Evolutionary conservation across 192 early-diverging fungal genomes (phyloP), one percentile per base, ranked within the genome.

Genomic region (Coemansia sp.): DNA sequence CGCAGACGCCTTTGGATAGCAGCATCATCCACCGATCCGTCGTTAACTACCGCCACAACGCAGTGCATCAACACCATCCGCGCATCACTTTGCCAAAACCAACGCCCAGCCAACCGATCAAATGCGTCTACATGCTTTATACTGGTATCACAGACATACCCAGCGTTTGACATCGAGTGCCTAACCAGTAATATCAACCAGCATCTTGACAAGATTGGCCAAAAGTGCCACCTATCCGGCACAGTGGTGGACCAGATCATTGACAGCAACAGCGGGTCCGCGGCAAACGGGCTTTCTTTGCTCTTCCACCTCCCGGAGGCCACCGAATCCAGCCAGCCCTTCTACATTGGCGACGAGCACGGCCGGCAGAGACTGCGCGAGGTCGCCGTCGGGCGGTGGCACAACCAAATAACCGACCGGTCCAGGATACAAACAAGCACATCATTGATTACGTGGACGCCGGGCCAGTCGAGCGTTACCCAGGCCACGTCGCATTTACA

Each of bases 341-440:
- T 79, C 28, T 73, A 69, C 30, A 59, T 79, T 4, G 76, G 76
- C 30, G 76, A 79, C 30, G 35, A 53, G 32, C 74, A 77, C 38
- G 74, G 74, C 4, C 56, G 74, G 23, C 74, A 77, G 40, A 42
- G 74, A 8, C 50, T 77, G 57, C 74, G 74, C 19, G 74, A 77
- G 32, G 49, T 57, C 1, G 67, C 74, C 0, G 74, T 77, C 1
- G 74, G 74, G 16, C 63, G 74, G 23, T 77, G 74, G 74, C 74
- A 77, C 56, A 71, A 60, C 42, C 30, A 33, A 2, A 35, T 57
- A 2, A 71, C 64, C 11, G 74, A 71, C 48, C 54, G 54, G 7
- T 68, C 59, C 31, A 50, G 28, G 18, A 44, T 18, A 1, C n/a
- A 16, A 21, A n/a, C 16, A 44, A 7, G 4, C 43, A 21, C 18